Conservation (phyloP, 2,329 filamentous ascomycete species). For the Penicillium carneum region DNA sequence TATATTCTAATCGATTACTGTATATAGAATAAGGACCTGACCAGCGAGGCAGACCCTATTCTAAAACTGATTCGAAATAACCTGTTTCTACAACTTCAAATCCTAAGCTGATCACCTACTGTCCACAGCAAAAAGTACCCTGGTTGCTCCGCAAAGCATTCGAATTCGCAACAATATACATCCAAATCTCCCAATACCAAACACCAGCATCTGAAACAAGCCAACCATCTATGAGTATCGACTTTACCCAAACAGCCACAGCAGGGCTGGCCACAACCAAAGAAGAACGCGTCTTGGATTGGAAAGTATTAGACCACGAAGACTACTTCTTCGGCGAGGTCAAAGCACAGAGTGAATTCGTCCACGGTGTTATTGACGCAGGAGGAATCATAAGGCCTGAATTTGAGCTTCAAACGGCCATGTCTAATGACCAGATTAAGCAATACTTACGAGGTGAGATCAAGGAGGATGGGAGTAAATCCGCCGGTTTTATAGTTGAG, state of each 20-base stretch:
- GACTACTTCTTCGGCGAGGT: slow-evolving; percentile 15
- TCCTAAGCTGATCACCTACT: background rate
- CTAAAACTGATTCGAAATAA: slow-evolving; percentile 2
- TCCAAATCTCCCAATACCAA: slow-evolving; percentile 7
- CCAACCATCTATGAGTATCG: background rate
- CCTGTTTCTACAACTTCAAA: background rate
- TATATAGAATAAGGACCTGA: slow-evolving; percentile 11
- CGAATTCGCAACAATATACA: slow-evolving; percentile 9
- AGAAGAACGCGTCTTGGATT: slow-evolving; percentile 9
- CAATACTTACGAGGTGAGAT: slow-evolving; percentile 3
- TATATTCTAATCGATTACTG: background rate
- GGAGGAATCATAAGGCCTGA: background rate
- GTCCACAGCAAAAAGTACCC: slow-evolving; percentile 5
- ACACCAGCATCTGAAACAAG: background rate
- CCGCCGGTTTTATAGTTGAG: slow-evolving; percentile 4
- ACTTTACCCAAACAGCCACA: slow-evolving; percentile 4
- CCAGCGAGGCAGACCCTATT: slow-evolving; percentile 2
- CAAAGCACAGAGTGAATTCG: background rate
- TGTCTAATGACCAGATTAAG: background rate
- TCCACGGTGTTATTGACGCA: background rate
- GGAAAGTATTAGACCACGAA: slow-evolving; percentile 1
- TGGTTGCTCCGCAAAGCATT: slow-evolving; percentile 17
- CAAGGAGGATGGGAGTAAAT: background rate
- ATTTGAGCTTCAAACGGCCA: background rate
- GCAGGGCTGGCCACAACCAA: background rate